Percentiles rank a stretch among this genome's conserved stretches.
These are phyloP conservation scores for Coniella lustricola DNA, from an alignment of 2,329 filamentous ascomycete species.

Conservation along the genomic window DNA sequence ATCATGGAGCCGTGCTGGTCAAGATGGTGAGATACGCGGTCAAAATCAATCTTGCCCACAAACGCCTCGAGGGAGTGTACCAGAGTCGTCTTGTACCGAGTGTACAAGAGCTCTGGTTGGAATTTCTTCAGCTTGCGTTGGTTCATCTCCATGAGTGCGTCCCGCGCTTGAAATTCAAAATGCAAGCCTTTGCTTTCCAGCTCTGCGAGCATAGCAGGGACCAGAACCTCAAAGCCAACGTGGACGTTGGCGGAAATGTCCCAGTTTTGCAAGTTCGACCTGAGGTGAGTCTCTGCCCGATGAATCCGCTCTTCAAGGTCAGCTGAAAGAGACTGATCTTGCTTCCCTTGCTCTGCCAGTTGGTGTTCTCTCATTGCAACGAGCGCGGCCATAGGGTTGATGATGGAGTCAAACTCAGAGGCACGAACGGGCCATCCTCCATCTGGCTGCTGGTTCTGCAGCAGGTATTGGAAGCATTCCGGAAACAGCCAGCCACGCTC, in stretches of 20 bases:
- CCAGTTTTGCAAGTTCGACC: background rate
- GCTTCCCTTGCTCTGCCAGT: background rate
- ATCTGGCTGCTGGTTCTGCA: background rate
- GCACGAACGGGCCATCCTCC: background rate
- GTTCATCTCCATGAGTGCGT: background rate
- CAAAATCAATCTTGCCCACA: background rate
- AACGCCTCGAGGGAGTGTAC: background rate
- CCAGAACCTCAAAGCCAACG: slow-evolving; percentile 2
- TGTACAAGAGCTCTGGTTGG: background rate
- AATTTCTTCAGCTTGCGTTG: background rate
- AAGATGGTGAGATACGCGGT: background rate
- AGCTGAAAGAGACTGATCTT: background rate
- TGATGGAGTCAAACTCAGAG: background rate
- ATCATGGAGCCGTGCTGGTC: background rate
- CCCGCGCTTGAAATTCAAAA: background rate
- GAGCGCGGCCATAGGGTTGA: slow-evolving; percentile 1
- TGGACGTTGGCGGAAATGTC: background rate
- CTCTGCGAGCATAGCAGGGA: background rate
- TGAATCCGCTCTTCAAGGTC: background rate
- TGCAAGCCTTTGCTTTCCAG: background rate
- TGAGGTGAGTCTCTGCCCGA: too few species aligned
- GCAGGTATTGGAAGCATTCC: background rate
- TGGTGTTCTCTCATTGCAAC: background rate
- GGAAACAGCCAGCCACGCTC: background rate
- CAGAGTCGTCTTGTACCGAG: background rate